Conservation (phyloP, 495 filamentous ascomycete genomes). For the Annulohypoxylon moriforme region DNA sequence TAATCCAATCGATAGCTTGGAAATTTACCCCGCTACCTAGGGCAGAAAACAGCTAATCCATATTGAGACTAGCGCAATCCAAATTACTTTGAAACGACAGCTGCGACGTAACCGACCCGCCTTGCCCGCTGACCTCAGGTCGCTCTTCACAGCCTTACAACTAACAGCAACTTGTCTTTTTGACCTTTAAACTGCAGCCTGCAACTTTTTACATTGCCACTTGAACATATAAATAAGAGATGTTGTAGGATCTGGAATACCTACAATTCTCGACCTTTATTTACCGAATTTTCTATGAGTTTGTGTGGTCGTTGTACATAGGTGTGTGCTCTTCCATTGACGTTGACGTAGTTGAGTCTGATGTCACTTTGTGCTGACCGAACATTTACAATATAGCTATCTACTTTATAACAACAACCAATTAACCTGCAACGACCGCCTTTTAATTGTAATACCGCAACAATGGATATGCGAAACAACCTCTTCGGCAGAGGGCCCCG, state of each 20-base stretch:
- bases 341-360: not conserved
- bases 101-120: constrained; percentile 41
- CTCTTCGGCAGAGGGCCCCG: constrained; percentile 52
- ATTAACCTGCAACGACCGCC: not conserved
- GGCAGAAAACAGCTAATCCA: not conserved
- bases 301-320: not conserved
- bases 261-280: not conserved
- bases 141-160: constrained; percentile 9
- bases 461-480: constrained; percentile 56
- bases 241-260: constrained; percentile 20
- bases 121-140: not conserved
- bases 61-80: constrained; percentile 4
- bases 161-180: constrained; percentile 21
- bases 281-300: not conserved
- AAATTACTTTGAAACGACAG: constrained; percentile 31
- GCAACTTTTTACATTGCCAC: not conserved
- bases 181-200: not conserved
- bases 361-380: not conserved
- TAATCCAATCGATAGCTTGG: constrained; percentile 10
- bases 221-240: constrained; percentile 2
- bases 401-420: not conserved
- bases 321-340: constrained; percentile 1
- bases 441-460: not conserved
- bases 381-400: not conserved
- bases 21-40: constrained; percentile 19